Percentiles rank a stretch among this genome's conserved stretches.
Evolutionary conservation across 345 rosid species (phyloP).

Genomic region (Populus tremula): DNA sequence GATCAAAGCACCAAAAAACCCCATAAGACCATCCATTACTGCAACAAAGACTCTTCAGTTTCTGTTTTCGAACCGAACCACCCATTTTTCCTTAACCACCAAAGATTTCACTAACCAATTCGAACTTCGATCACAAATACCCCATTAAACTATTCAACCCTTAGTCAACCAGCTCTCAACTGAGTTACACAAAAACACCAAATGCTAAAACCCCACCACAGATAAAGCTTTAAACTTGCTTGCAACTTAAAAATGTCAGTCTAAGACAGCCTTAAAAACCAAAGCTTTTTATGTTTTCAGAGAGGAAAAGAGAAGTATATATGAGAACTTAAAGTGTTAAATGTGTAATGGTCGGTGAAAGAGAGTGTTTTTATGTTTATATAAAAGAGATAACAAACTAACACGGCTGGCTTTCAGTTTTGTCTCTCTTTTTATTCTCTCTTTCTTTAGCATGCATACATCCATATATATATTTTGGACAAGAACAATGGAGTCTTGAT

Average conservation of each 20-base stretch:
- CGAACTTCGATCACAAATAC: constrained; percentile 17
- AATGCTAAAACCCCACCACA: background rate
- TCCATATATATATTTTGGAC: background rate
- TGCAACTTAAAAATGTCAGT: background rate
- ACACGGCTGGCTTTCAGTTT: constrained; percentile 5
- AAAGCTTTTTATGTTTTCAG: background rate
- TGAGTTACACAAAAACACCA: background rate
- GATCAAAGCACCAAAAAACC: constrained; percentile 74
- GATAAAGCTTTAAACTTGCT: background rate
- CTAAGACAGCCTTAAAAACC: background rate
- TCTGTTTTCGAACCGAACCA: constrained; percentile 40
- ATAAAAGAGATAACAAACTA: background rate
- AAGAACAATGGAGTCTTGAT: background rate
- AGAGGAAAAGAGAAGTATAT: background rate
- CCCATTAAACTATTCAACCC: constrained; percentile 16
- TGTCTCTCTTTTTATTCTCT: constrained; percentile 1
- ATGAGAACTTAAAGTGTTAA: constrained; percentile 13
- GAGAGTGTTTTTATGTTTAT: constrained; percentile 12
- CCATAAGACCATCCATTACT: constrained; percentile 85
- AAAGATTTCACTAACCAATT: constrained; percentile 11
- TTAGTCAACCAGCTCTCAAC: background rate
- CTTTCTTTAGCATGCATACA: background rate
- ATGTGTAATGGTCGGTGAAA: constrained; percentile 13
- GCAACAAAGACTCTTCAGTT: constrained; percentile 60
- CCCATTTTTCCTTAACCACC: constrained; percentile 11